A percentile compares a stretch with the other conserved stretches of the same genome.
These are phyloP conservation scores for Blastobotrys malaysiensis DNA, from an alignment of 1,139 yeast genomes.

Conservation along the genomic window DNA sequence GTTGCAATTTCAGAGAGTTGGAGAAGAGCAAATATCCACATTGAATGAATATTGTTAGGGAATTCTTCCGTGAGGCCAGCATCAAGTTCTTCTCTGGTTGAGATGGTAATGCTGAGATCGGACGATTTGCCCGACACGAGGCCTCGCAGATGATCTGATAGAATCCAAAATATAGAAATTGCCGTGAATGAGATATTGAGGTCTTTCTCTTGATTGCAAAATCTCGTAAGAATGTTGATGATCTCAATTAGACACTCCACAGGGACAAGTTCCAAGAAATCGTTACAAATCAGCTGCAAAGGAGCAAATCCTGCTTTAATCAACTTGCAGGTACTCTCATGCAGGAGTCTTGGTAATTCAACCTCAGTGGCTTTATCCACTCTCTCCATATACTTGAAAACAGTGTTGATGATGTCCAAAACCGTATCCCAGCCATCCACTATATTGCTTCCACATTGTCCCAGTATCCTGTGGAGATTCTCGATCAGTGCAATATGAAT, in stretches of 20 bases:
- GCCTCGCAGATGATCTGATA: conserved; percentile 66
- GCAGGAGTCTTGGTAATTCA: conserved; percentile 5
- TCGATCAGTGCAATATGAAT: conserved; percentile 58
- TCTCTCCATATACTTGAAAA: conserved; percentile 38
- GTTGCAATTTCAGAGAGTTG: conserved; percentile 56
- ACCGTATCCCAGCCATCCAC: conserved; percentile 67
- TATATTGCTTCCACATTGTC: conserved; percentile 62
- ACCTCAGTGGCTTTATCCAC: conserved; percentile 7
- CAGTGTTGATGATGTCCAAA: conserved; percentile 61
- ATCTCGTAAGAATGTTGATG: conserved; percentile 65
- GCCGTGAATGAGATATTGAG: conserved; percentile 86
- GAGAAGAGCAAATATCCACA: conserved; percentile 63
- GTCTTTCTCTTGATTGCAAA: conserved; percentile 65
- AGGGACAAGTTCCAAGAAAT: conserved; percentile 70
- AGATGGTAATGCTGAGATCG: conserved; percentile 18
- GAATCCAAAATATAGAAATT: conserved; percentile 85
- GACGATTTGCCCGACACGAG: conserved; percentile 15
- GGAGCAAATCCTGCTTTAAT: conserved; percentile 70
- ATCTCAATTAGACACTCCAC: conserved; percentile 49
- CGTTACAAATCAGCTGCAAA: conserved; percentile 75
- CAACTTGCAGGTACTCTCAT: conserved; percentile 26
- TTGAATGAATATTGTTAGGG: conserved; percentile 24
- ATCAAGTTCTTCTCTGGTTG: conserved; percentile 13
- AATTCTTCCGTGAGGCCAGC: conserved; percentile 1
- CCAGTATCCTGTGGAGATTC: conserved; percentile 63